phyloP scores from a whole-genome alignment of 106 monocot species.

The Amphibolis antarctica region DNA sequence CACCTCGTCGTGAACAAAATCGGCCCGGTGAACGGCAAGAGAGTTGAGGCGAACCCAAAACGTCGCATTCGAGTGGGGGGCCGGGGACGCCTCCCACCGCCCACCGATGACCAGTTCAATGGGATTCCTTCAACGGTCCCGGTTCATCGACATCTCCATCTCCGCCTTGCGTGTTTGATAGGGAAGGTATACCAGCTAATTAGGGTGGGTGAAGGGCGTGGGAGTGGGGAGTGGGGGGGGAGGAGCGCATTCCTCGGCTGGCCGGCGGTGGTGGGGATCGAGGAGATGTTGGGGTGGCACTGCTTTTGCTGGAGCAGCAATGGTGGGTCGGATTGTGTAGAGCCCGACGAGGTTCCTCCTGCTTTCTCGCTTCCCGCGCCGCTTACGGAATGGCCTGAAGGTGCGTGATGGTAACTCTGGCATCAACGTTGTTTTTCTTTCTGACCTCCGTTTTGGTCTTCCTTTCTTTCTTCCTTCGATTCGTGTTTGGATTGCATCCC shows the following conservation, averaged over 20 bases:
- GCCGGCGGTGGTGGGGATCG: background rate
- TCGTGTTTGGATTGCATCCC: too few relatives aligned
- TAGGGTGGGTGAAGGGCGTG: background rate
- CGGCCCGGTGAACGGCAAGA: too few relatives aligned
- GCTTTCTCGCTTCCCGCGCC: constrained; percentile 43
- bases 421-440: background rate
- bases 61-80: too few relatives aligned
- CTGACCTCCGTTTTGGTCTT: too few relatives aligned
- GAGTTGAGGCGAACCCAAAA: too few relatives aligned
- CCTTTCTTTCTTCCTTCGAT: background rate
- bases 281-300: constrained; percentile 23
- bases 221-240: background rate
- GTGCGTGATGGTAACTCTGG: constrained; percentile 9
- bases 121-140: background rate
- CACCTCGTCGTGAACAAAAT: too few relatives aligned
- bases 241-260: background rate
- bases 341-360: constrained; percentile 11
- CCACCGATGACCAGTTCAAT: too few relatives aligned
- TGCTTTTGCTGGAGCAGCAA: constrained; percentile 37
- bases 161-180: background rate
- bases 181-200: background rate
- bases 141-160: background rate
- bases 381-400: constrained; percentile 50
- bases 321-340: background rate
- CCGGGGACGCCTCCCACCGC: too few relatives aligned